Percentiles rank a stretch among this genome's conserved stretches.
Evolutionary conservation across 805 yeast genomes (phyloP).

Genomic region (Candida endomychidarum): DNA sequence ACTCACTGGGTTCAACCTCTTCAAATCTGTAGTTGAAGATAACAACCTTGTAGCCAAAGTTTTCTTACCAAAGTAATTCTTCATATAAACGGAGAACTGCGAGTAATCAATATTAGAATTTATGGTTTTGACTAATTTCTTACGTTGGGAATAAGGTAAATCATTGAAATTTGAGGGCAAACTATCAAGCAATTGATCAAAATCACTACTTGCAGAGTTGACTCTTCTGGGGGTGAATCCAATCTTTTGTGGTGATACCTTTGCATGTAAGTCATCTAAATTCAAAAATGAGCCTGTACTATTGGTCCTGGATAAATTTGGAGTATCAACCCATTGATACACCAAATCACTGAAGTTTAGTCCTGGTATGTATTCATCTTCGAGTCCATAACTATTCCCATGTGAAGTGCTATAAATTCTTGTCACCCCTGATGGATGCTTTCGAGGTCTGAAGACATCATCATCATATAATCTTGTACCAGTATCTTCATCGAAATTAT

Average conservation of each 20-base stretch:
- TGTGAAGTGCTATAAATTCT: constrained; percentile 36
- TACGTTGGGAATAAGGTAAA: constrained; percentile 61
- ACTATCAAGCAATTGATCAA: constrained; percentile 39
- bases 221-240: constrained; percentile 7
- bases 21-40: constrained; percentile 38
- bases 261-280: constrained; percentile 41
- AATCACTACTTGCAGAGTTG: constrained; percentile 20
- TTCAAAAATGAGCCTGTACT: constrained; percentile 40
- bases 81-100: constrained; percentile 42
- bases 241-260: constrained; percentile 45
- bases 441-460: constrained; percentile 47
- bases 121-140: constrained; percentile 41
- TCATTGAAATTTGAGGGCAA: constrained; percentile 55
- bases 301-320: constrained; percentile 17
- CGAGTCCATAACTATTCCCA: constrained; percentile 47
- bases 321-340: constrained; percentile 43
- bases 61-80: constrained; percentile 32
- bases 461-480: constrained; percentile 58
- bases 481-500: constrained; percentile 54
- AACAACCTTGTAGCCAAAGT: constrained; percentile 43
- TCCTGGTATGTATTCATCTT: constrained; percentile 78
- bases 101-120: constrained; percentile 43
- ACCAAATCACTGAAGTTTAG: constrained; percentile 54
- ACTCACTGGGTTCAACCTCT: constrained; percentile 35
- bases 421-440: constrained; percentile 11